Evolutionary conservation across 768 basidiomycete genomes (phyloP).

Genomic region (Multifurca ochricompacta): DNA sequence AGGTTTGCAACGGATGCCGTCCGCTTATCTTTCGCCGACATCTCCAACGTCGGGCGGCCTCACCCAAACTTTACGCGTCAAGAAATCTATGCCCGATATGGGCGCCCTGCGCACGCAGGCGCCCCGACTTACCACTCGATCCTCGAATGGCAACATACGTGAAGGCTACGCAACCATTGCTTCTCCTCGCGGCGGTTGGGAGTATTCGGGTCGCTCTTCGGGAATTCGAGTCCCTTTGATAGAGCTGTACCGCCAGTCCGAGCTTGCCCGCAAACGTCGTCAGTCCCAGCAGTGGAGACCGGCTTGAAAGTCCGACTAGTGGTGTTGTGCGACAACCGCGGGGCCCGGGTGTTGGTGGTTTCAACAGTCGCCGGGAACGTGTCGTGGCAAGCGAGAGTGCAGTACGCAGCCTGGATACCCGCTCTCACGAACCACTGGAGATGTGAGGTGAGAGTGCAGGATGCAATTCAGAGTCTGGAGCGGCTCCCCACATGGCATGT

Average conservation of each 20-base stretch:
- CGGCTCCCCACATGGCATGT: neutral
- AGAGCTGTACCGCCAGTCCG: conserved; percentile 63
- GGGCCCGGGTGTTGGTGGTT: conserved; percentile 73
- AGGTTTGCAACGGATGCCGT: conserved; percentile 70
- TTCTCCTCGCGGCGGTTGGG: conserved; percentile 72
- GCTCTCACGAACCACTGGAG: conserved; percentile 82
- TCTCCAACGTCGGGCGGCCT: conserved; percentile 36
- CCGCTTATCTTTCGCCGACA: conserved; percentile 62
- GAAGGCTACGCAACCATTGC: conserved; percentile 82
- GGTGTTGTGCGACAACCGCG: conserved; percentile 81
- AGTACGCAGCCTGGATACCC: conserved; percentile 61
- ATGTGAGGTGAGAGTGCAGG: conserved; percentile 12
- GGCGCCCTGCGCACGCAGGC: conserved; percentile 76
- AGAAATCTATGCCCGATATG: conserved; percentile 99
- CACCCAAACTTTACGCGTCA: conserved; percentile 62
- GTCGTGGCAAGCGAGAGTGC: conserved; percentile 44
- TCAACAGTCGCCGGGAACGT: conserved; percentile 46
- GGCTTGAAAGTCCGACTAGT: conserved; percentile 31
- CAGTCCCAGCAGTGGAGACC: conserved; percentile 33
- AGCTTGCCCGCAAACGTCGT: conserved; percentile 57
- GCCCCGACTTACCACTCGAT: conserved; percentile 68
- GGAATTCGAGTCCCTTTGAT: conserved; percentile 34
- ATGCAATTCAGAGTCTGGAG: neutral
- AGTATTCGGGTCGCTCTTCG: conserved; percentile 66
- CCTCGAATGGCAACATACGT: conserved; percentile 85